Percentiles rank a stretch among this genome's conserved stretches.
Conservation (phyloP, 2,329 filamentous ascomycete species). For the Sphaerulina vaccinii region DNA sequence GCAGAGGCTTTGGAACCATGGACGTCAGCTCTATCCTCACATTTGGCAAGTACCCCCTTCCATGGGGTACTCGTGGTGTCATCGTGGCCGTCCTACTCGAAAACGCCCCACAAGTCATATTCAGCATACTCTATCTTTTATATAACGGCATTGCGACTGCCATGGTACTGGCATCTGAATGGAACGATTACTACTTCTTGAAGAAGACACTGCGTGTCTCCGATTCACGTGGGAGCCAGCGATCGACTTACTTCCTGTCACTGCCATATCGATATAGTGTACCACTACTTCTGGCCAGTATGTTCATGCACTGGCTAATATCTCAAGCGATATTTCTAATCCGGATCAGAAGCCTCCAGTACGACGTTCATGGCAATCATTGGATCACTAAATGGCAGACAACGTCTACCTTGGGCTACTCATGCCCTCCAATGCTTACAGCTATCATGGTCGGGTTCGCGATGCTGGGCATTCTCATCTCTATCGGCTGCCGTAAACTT, state of each 20-base stretch:
- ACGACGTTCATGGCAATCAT: conserved; percentile 1
- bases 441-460: conserved; percentile 14
- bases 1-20: conserved; percentile 11
- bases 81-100: conserved; percentile 7
- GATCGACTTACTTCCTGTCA: conserved; percentile 44
- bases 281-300: conserved; percentile 39
- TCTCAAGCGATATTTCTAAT: conserved; percentile 48
- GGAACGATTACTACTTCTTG: conserved; percentile 39
- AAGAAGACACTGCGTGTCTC: conserved; percentile 42
- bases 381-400: background rate
- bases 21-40: conserved; percentile 10
- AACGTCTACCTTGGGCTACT: conserved; percentile 12
- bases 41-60: background rate
- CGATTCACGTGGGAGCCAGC: conserved; percentile 38
- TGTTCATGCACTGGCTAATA: conserved; percentile 45
- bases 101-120: conserved; percentile 19
- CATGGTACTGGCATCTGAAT: conserved; percentile 41
- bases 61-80: conserved; percentile 2
- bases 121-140: conserved; percentile 17
- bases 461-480: conserved; percentile 2
- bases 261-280: conserved; percentile 42
- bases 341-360: conserved; percentile 28
- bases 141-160: conserved; percentile 21
- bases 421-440: conserved; percentile 14
- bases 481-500: conserved; percentile 10